A percentile compares a stretch with the other conserved stretches of the same genome.
phyloP scores from a whole-genome alignment of 1,284 basidiomycete species.

The Irpex rosettiformis region DNA sequence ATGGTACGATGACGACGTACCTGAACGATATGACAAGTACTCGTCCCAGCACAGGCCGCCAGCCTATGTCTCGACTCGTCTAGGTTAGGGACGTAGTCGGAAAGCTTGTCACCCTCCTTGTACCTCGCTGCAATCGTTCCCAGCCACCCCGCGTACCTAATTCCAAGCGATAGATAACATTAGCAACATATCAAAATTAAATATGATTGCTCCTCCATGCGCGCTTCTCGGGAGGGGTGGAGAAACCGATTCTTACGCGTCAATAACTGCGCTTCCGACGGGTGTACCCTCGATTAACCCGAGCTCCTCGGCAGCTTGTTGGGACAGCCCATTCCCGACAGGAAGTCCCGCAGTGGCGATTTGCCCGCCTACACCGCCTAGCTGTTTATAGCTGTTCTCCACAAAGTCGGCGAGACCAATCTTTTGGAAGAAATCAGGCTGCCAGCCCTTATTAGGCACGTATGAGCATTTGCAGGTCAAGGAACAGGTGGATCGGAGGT shows the following conservation, averaged over 20 bases:
- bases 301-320: slow-evolving; percentile 78
- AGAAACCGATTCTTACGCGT: slow-evolving; percentile 60
- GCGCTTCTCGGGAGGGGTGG: neutral
- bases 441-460: slow-evolving; percentile 88
- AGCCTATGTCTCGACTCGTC: slow-evolving; percentile 80
- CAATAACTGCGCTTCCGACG: slow-evolving; percentile 93
- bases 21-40: slow-evolving; percentile 93
- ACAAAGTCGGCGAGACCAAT: slow-evolving; percentile 79
- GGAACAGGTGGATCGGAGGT: slow-evolving; percentile 88
- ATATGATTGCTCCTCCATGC: neutral
- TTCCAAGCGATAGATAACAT: neutral
- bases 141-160: slow-evolving; percentile 96
- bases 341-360: slow-evolving; percentile 92
- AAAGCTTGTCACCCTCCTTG: slow-evolving; percentile 50
- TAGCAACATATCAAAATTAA: neutral
- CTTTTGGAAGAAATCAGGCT: slow-evolving; percentile 79
- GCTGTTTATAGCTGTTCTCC: slow-evolving; percentile 67
- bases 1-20: slow-evolving; percentile 31
- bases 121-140: slow-evolving; percentile 90
- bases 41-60: slow-evolving; percentile 93
- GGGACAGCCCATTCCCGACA: slow-evolving; percentile 82
- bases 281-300: slow-evolving; percentile 88
- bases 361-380: slow-evolving; percentile 67
- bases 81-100: slow-evolving; percentile 50
- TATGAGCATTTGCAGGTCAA: slow-evolving; percentile 97